Percentiles rank a stretch among this genome's conserved stretches.
phyloP scores from a whole-genome alignment of 1,284 basidiomycete species.

The Coniophora puteana region DNA sequence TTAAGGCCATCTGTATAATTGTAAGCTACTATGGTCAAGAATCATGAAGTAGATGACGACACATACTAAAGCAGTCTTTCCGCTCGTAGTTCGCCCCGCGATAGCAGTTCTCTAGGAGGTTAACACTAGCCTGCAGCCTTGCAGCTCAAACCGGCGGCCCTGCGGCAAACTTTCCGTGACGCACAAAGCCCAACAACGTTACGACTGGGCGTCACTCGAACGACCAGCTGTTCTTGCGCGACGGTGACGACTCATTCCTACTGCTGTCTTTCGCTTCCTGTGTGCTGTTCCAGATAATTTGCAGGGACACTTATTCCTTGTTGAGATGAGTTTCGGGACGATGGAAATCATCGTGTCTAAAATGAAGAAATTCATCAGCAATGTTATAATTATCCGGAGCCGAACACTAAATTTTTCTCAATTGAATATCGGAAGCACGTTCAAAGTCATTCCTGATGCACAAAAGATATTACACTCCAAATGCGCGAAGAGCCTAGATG shows the following conservation, averaged over 20 bases:
- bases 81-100: constrained; percentile 62
- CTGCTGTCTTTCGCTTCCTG: constrained; percentile 21
- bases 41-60: constrained; percentile 1
- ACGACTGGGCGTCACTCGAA: constrained; percentile 6
- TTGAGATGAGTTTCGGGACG: constrained; percentile 79
- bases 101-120: constrained; percentile 58
- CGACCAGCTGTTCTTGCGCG: no score
- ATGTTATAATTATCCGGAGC: not conserved
- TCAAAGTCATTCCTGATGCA: constrained; percentile 51
- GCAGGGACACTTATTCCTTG: constrained; percentile 78
- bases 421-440: constrained; percentile 66
- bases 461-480: constrained; percentile 2
- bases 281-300: constrained; percentile 46
- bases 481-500: no score
- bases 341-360: constrained; percentile 74
- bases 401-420: constrained; percentile 33
- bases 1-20: constrained; percentile 23
- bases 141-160: constrained; percentile 51
- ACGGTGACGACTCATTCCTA: not conserved
- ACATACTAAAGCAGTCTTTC: constrained; percentile 51
- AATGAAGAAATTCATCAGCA: constrained; percentile 17
- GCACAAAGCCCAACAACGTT: constrained; percentile 9
- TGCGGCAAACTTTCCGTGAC: constrained; percentile 9
- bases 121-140: constrained; percentile 50
- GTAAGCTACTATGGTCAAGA: not conserved